phyloP scores from a whole-genome alignment of 441 rosid genomes.

The Pelargonium fulgidum region DNA sequence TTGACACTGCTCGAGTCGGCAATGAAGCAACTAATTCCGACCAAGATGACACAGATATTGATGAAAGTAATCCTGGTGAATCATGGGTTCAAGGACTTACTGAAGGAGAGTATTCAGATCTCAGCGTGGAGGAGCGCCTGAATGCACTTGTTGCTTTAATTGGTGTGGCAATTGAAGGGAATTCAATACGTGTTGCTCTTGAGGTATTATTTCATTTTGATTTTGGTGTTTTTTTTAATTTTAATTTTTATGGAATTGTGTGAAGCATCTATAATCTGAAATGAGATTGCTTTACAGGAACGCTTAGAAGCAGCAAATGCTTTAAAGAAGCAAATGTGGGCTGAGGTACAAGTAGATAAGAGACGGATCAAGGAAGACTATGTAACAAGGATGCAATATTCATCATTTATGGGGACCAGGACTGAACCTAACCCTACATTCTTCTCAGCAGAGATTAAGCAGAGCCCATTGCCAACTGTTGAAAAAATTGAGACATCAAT shows the following conservation, averaged over 20 bases:
- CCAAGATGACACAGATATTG: conserved; percentile 51
- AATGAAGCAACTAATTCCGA: conserved; percentile 28
- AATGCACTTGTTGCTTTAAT: conserved; percentile 66
- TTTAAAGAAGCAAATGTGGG: conserved; percentile 86
- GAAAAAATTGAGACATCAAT: conserved; percentile 44
- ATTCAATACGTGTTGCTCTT: conserved; percentile 51
- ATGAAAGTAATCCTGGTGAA: conserved; percentile 65
- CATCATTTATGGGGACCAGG: conserved; percentile 42
- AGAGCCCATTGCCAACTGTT: conserved; percentile 39
- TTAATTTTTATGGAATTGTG: conserved; percentile 10
- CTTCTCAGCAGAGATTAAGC: conserved; percentile 36
- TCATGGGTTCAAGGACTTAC: conserved; percentile 79
- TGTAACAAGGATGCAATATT: conserved; percentile 39
- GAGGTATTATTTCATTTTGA: conserved; percentile 43
- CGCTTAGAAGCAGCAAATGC: conserved; percentile 82
- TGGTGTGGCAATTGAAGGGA: conserved; percentile 72
- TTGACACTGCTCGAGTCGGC: conserved; percentile 30
- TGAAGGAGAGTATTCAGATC: conserved; percentile 73
- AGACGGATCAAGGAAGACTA: conserved; percentile 77
- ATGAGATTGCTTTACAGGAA: conserved; percentile 44
- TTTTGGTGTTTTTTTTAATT: conserved; percentile 13
- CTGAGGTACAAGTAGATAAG: conserved; percentile 83
- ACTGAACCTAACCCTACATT: conserved; percentile 38
- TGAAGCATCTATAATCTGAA: conserved; percentile 18
- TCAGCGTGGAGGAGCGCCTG: conserved; percentile 72